These are phyloP conservation scores for Plasmodium malariae DNA, from an alignment of 169 alveolate genomes.

Conservation along the genomic window DNA sequence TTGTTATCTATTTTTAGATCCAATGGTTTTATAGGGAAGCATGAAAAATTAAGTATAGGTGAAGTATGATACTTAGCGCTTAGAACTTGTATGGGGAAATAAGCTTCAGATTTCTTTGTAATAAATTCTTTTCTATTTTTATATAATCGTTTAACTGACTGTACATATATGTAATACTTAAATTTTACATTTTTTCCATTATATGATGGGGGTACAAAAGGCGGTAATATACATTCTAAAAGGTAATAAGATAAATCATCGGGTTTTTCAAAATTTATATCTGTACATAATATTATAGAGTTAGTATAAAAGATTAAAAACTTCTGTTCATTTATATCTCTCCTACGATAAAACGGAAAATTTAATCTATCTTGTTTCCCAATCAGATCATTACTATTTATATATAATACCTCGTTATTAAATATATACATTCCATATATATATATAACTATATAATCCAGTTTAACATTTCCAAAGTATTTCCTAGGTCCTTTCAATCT, in stretches of 20 bases:
- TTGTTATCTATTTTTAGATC: not conserved
- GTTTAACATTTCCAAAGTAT: slow-evolving; percentile 10
- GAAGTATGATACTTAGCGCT: slow-evolving; percentile 8
- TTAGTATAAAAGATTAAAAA: slow-evolving; percentile 40
- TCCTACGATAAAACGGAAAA: slow-evolving; percentile 30
- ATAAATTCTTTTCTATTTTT: slow-evolving; percentile 38
- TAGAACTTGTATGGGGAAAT: slow-evolving; percentile 5
- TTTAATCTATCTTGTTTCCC: slow-evolving; percentile 19
- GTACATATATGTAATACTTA: slow-evolving; percentile 38
- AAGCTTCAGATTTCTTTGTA: slow-evolving; percentile 22
- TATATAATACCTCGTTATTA: slow-evolving; percentile 14
- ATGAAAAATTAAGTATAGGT: slow-evolving; percentile 14
- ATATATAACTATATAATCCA: slow-evolving; percentile 42
- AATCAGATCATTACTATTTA: not conserved
- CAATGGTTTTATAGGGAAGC: slow-evolving; percentile 15
- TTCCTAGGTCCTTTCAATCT: slow-evolving; percentile 29
- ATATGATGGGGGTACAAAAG: slow-evolving; percentile 51
- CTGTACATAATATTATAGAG: slow-evolving; percentile 37
- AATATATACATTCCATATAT: slow-evolving; percentile 42
- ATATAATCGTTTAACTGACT: slow-evolving; percentile 40
- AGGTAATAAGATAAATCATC: slow-evolving; percentile 9
- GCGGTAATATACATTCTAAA: slow-evolving; percentile 19
- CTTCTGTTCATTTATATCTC: slow-evolving; percentile 8
- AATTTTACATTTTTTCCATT: slow-evolving; percentile 35
- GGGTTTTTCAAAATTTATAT: slow-evolving; percentile 4